A percentile compares a stretch with the other conserved stretches of the same genome.
Evolutionary conservation across 176 grass and related monocot genomes (phyloP).

Genomic region (Olyra latifolia): DNA sequence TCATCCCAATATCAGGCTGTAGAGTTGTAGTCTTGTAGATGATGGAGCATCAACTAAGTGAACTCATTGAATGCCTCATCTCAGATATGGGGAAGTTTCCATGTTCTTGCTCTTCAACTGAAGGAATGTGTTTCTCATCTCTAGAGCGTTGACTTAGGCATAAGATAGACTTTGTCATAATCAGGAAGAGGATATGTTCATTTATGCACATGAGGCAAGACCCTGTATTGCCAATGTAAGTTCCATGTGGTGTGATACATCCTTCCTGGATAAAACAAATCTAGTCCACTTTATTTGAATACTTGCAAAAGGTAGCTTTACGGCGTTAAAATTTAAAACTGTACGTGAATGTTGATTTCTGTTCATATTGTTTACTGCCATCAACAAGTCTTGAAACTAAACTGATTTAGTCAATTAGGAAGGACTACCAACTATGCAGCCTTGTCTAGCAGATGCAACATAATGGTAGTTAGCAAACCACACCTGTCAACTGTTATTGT

Average conservation of each 20-base stretch:
- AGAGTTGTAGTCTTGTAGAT: constrained; percentile 61
- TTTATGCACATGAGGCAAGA: not conserved
- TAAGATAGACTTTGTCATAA: not conserved
- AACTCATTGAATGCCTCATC: constrained; percentile 52
- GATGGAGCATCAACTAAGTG: constrained; percentile 63
- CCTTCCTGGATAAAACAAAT: not conserved
- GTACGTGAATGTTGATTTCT: not conserved
- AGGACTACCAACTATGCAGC: not conserved
- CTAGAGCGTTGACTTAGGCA: constrained; percentile 40
- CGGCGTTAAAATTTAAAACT: not conserved
- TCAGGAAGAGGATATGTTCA: not conserved
- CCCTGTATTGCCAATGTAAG: not conserved
- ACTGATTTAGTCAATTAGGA: not conserved
- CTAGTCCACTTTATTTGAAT: not conserved
- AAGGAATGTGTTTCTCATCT: constrained; percentile 78
- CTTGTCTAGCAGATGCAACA: constrained; percentile 7
- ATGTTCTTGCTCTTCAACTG: constrained; percentile 65
- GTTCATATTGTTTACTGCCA: not conserved
- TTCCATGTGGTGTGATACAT: not conserved
- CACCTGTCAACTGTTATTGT: not conserved
- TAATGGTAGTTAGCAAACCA: not conserved
- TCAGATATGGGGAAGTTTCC: constrained; percentile 57
- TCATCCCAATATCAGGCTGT: constrained; percentile 70
- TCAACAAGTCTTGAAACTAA: constrained; percentile 11
- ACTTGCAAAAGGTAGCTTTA: not conserved